These are phyloP conservation scores for Triticum timopheevii DNA, from an alignment of 176 grass and related monocot species.

Conservation along the genomic window DNA sequence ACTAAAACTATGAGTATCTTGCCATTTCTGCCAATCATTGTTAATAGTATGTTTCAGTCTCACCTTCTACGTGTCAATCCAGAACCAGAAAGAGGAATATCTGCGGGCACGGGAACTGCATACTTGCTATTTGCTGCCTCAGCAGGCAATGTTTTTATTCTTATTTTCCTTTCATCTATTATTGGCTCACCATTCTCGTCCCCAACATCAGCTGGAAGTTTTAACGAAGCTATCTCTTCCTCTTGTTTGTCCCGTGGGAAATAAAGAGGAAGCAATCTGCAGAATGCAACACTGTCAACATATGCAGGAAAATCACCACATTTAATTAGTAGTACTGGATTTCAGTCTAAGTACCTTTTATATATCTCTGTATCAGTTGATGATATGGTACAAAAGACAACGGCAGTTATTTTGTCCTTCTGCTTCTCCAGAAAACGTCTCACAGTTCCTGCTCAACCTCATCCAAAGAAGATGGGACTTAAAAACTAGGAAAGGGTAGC, in stretches of 20 bases:
- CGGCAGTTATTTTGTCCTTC: slow-evolving; percentile 76
- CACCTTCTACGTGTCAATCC: slow-evolving; percentile 70
- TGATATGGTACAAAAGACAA: slow-evolving; percentile 90
- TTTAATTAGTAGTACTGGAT: slow-evolving; percentile 3
- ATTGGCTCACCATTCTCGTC: slow-evolving; percentile 98
- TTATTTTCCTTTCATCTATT: slow-evolving; percentile 98
- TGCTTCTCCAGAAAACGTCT: slow-evolving; percentile 94
- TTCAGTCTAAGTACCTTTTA: slow-evolving; percentile 53
- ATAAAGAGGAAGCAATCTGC: slow-evolving; percentile 93
- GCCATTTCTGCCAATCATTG: not conserved
- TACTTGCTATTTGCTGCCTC: slow-evolving; percentile 35
- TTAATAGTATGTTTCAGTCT: slow-evolving; percentile 1
- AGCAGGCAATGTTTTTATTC: slow-evolving; percentile 90
- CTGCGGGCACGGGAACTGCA: slow-evolving; percentile 31
- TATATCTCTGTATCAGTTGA: slow-evolving; percentile 95
- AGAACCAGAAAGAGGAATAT: slow-evolving; percentile 67
- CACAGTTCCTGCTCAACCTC: slow-evolving; percentile 71
- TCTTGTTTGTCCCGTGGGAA: slow-evolving; percentile 94
- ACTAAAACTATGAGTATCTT: not conserved
- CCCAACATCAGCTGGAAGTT: slow-evolving; percentile 95
- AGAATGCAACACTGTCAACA: slow-evolving; percentile 20
- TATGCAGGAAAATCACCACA: slow-evolving; percentile 3
- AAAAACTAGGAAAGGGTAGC: slow-evolving; percentile 22
- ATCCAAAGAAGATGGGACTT: slow-evolving; percentile 10
- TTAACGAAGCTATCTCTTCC: slow-evolving; percentile 81